A percentile compares a stretch with the other conserved stretches of the same genome.
Evolutionary conservation across 257 asterid species (phyloP).

Genomic region (Lycium ferocissimum): DNA sequence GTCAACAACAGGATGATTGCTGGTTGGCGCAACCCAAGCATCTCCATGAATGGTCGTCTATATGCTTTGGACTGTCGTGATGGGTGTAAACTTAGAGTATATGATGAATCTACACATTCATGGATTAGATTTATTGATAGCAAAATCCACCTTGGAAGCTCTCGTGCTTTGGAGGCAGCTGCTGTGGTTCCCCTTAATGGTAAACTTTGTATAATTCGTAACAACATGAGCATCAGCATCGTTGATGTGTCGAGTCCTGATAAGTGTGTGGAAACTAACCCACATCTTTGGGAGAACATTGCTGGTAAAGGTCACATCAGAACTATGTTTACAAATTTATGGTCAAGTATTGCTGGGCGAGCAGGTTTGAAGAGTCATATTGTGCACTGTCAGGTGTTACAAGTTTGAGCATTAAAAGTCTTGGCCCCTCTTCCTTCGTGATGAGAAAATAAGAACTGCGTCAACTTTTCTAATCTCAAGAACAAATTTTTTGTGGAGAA

Average conservation of each 20-base stretch:
- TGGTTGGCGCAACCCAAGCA: constrained; percentile 54
- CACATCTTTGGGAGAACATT: constrained; percentile 53
- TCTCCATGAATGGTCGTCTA: constrained; percentile 50
- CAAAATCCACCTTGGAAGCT: constrained; percentile 52
- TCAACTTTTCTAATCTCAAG: constrained; percentile 14
- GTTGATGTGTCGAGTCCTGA: constrained; percentile 49
- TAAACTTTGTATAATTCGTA: constrained; percentile 52
- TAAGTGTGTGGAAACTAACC: constrained; percentile 50
- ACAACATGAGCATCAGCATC: constrained; percentile 55
- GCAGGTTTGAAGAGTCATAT: constrained; percentile 53
- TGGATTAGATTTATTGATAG: constrained; percentile 53
- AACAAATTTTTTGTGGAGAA: constrained; percentile 16
- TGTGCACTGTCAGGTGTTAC: constrained; percentile 57
- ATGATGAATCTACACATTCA: constrained; percentile 42
- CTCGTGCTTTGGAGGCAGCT: constrained; percentile 53
- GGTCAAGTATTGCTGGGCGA: constrained; percentile 57
- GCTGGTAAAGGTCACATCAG: constrained; percentile 50
- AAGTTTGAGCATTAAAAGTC: constrained; percentile 41
- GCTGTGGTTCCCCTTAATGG: constrained; percentile 51
- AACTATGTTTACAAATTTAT: constrained; percentile 47
- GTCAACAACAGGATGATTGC: constrained; percentile 48
- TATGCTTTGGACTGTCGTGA: constrained; percentile 55
- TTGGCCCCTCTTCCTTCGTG: background rate
- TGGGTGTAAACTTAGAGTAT: constrained; percentile 52
- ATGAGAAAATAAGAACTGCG: background rate